These are phyloP conservation scores for Eucalyptus tenuipes DNA, from an alignment of 345 rosid species.

Conservation along the genomic window DNA sequence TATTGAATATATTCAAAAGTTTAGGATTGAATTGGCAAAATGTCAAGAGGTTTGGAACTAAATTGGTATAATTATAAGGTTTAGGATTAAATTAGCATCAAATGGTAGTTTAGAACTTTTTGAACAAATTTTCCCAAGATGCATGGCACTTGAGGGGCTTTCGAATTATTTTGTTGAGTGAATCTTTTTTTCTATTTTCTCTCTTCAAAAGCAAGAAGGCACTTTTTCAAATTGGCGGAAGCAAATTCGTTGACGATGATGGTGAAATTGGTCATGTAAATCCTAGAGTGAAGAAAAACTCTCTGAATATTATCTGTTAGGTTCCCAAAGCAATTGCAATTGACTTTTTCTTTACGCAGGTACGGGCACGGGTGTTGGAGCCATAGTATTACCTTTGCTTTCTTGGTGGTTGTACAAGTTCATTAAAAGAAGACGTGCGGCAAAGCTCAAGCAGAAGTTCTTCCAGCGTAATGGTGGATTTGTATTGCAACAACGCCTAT, in stretches of 20 bases:
- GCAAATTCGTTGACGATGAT: background rate
- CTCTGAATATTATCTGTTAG: background rate
- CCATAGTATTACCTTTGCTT: background rate
- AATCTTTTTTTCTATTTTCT: too few species aligned
- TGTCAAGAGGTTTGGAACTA: too few species aligned
- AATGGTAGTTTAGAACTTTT: accelerated
- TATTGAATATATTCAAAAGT: too few species aligned
- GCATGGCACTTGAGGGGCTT: too few species aligned
- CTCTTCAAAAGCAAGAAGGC: too few species aligned
- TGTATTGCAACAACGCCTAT: background rate
- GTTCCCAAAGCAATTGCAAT: background rate
- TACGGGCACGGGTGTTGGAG: background rate
- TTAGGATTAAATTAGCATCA: accelerated
- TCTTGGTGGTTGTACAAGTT: background rate
- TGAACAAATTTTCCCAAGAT: accelerated
- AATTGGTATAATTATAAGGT: too few species aligned
- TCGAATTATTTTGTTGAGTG: too few species aligned
- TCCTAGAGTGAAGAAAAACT: background rate
- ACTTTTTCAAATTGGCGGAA: background rate
- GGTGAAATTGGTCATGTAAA: background rate
- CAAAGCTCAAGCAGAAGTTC: background rate
- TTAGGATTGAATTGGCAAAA: too few species aligned
- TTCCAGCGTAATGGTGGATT: background rate
- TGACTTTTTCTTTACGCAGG: background rate
- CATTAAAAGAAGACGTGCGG: background rate